Percentiles rank a stretch among this genome's conserved stretches.
Conservation (phyloP, 345 rosid species). For the Camelina sativa region DNA sequence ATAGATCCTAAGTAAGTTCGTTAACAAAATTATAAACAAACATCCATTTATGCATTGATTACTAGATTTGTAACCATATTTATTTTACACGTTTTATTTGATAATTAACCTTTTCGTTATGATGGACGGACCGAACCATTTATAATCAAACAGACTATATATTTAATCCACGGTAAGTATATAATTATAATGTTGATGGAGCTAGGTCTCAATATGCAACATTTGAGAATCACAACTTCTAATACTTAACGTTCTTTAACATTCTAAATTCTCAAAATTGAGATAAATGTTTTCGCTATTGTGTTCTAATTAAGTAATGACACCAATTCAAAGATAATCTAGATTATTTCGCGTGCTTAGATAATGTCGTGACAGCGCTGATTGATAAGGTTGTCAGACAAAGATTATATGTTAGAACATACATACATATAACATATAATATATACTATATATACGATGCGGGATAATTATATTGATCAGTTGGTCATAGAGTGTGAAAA, state of each 20-base stretch:
- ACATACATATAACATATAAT: not conserved
- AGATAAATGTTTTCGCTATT: too few species aligned
- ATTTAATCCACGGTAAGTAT: not conserved
- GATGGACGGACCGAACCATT: not conserved
- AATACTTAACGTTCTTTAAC: not conserved
- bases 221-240: not conserved
- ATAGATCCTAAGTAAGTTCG: not conserved
- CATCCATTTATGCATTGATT: not conserved
- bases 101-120: not conserved
- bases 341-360: slow-evolving; percentile 15
- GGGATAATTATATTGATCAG: not conserved
- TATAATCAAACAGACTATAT: not conserved
- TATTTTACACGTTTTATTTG: not conserved
- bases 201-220: not conserved
- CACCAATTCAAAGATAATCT: slow-evolving; percentile 7
- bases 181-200: not conserved
- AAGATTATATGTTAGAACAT: slow-evolving; percentile 2
- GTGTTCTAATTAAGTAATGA: not conserved
- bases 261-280: slow-evolving; percentile 5
- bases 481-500: not conserved
- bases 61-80: not conserved
- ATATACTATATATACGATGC: not conserved
- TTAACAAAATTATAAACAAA: not conserved
- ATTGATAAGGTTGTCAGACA: not conserved
- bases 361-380: slow-evolving; percentile 5